A percentile compares a stretch with the other conserved stretches of the same genome.
Conservation (phyloP, 1,284 basidiomycete genomes). For the Sanguinoderma infundibulare region DNA sequence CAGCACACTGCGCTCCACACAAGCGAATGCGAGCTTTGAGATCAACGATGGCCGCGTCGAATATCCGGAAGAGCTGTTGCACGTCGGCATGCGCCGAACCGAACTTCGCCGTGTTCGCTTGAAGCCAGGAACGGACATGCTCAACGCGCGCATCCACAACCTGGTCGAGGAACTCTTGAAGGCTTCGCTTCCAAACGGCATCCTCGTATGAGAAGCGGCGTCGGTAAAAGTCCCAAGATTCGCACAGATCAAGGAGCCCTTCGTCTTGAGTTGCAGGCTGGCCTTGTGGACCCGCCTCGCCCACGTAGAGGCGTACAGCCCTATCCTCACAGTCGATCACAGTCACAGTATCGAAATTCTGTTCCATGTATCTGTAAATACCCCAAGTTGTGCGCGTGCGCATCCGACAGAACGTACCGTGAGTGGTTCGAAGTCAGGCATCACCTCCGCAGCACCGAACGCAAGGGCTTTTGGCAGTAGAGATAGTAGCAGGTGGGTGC, state of each 20-base stretch:
- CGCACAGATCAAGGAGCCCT: conserved; percentile 34
- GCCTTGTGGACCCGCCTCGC: conserved; percentile 21
- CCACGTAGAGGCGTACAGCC: conserved; percentile 40
- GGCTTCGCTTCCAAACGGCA: conserved; percentile 42
- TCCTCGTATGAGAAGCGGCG: conserved; percentile 41
- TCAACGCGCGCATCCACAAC: conserved; percentile 46
- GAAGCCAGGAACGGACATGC: conserved; percentile 55
- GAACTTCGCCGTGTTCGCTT: conserved; percentile 49
- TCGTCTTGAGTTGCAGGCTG: conserved; percentile 35
- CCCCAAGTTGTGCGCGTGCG: too few species aligned
- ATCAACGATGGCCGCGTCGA: conserved; percentile 47
- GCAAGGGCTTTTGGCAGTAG: conserved; percentile 50
- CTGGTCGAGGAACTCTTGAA: conserved; percentile 42
- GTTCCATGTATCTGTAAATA: too few species aligned
- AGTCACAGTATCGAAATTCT: conserved; percentile 57
- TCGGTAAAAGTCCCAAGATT: conserved; percentile 37
- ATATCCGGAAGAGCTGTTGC: conserved; percentile 47
- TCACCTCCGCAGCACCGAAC: conserved; percentile 50
- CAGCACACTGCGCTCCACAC: conserved; percentile 49
- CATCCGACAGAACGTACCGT: too few species aligned
- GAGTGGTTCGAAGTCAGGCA: conserved; percentile 50
- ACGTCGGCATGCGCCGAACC: conserved; percentile 47
- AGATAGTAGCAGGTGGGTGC: conserved; percentile 47
- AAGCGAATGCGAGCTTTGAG: conserved; percentile 50
- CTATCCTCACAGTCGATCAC: conserved; percentile 43